Percentiles rank a stretch among this genome's conserved stretches.
These are phyloP conservation scores for Hyaloperonospora arabidopsidis DNA, from an alignment of 352 stramenopile genomes.

Conservation along the genomic window DNA sequence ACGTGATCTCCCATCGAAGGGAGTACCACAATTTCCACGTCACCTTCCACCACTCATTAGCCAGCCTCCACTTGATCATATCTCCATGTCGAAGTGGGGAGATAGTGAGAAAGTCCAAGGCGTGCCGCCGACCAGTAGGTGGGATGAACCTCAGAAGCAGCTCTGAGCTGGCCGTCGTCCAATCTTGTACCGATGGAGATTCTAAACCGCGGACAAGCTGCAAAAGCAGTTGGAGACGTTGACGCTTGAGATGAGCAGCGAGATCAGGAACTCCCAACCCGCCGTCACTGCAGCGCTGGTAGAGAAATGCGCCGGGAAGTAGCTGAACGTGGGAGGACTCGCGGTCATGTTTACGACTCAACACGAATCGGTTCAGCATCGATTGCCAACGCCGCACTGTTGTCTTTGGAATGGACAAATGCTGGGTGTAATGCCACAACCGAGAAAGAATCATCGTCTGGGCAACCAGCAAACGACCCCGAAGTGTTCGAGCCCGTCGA, in stretches of 20 bases:
- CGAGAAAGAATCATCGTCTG: constrained; percentile 4
- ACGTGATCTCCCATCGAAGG: too few species aligned
- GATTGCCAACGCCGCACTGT: background rate
- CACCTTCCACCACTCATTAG: too few species aligned
- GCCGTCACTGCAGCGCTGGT: background rate
- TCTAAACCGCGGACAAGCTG: background rate
- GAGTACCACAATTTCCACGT: too few species aligned
- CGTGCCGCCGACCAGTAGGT: background rate
- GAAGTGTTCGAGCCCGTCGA: constrained; percentile 2
- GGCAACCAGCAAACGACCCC: constrained; percentile 3
- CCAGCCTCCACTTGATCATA: too few species aligned
- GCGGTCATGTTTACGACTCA: background rate
- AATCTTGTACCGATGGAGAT: background rate
- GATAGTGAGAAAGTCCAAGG: background rate
- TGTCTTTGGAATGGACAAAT: background rate
- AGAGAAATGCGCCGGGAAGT: background rate
- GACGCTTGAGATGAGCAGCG: background rate
- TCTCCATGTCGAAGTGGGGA: too few species aligned
- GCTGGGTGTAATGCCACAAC: constrained; percentile 1
- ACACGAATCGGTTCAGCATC: background rate
- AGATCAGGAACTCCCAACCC: background rate
- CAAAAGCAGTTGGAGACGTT: background rate
- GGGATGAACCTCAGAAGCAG: background rate
- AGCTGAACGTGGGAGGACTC: background rate
- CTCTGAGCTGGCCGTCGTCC: background rate